Evolutionary conservation across 176 grass and related monocot species (phyloP), one percentile per base, ranked within the genome.

Genomic region (Oryza meridionalis): DNA sequence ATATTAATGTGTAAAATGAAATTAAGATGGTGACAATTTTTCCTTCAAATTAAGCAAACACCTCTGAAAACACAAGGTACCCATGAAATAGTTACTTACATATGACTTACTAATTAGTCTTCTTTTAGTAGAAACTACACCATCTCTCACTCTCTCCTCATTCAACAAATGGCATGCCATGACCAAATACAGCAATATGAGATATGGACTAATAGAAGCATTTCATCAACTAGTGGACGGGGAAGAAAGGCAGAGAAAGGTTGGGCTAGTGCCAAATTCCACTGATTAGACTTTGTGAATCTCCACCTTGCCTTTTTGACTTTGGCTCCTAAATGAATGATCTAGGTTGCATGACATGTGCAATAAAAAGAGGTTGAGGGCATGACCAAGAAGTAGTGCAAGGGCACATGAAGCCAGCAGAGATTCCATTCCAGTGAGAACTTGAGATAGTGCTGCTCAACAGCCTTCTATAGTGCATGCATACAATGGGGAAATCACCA

Each of bases 281-380:
- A 85, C 83, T 50, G 26, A 75, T 70, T 87, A 42, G 80, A 90
- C 80, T 84, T 76, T 84, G 88, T 15, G 49, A 87, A 80, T 84
- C 40, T 76, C 29, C 19, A 21, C 53, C 46, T 79, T 26, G 9
- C 69, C 80, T 80, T 90, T 90, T 90, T 90, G 84, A 90, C 84
- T 87, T 87, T 70, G 64, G 17, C 51, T 50, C 75, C 88, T 42
- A 64, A 80, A 80, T 69, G 84, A 84, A 82, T 75, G 79, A 87
- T 90, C 84, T 84, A 87, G 84, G 75, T 43, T 73, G 75, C 69
- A 80, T 80, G 80, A 44, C 69, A 87, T 75, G 31, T 21, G 62
- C 84, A 9, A 83, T 86, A 90, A 75, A 86, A 69, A 15, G 79
- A 75, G 84, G 29, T 69, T 37, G 59, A 50, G 32, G 68, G 75